Conservation (phyloP, 2,329 filamentous ascomycete species). For the Trichoderma brevicompactum region DNA sequence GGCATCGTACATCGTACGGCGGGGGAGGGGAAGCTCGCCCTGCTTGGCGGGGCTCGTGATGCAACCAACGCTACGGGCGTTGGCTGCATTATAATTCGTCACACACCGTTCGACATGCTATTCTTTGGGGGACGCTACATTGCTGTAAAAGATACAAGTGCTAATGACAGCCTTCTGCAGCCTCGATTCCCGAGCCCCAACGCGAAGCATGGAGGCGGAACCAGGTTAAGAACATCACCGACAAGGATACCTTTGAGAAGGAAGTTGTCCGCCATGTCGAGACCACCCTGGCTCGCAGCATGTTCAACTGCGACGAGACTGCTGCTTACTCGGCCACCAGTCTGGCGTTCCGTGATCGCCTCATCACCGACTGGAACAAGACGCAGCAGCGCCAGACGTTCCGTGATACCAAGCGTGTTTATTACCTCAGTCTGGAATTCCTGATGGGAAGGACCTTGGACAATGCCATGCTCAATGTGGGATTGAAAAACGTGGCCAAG, state of each 20-base stretch:
- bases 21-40: constrained; percentile 25
- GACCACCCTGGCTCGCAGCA: constrained; percentile 90
- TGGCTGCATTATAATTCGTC: neutral
- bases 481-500: constrained; percentile 81
- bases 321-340: constrained; percentile 91
- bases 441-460: constrained; percentile 95
- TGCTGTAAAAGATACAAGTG: neutral
- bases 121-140: too few species aligned
- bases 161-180: constrained; percentile 42
- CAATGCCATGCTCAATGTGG: constrained; percentile 98
- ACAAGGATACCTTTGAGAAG: constrained; percentile 81
- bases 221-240: constrained; percentile 70
- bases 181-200: constrained; percentile 84
- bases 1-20: neutral
- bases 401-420: constrained; percentile 87
- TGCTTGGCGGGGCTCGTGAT: constrained; percentile 28
- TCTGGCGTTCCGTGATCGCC: constrained; percentile 87
- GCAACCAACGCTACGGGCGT: constrained; percentile 12
- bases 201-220: constrained; percentile 76
- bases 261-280: constrained; percentile 94
- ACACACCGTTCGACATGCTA: neutral
- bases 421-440: constrained; percentile 97
- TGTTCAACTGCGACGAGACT: constrained; percentile 97
- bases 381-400: constrained; percentile 96
- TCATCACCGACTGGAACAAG: constrained; percentile 96